Evolutionary conservation across 495 filamentous ascomycete species (phyloP).

Genomic region (Tuber calosporum): DNA sequence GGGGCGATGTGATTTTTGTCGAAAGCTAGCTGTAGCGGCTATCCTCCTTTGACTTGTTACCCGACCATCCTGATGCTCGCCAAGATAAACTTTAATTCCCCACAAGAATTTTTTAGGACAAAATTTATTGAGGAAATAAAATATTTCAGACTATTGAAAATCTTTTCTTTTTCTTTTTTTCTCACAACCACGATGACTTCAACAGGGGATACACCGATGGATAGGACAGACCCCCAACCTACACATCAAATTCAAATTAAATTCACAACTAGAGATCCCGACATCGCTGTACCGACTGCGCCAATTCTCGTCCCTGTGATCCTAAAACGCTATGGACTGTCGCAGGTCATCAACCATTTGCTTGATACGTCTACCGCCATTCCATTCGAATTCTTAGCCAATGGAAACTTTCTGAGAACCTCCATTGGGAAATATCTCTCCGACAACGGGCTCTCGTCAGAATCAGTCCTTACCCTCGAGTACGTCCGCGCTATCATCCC

Average conservation of each 20-base stretch:
- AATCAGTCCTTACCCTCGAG: conserved; percentile 78
- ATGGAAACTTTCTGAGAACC: conserved; percentile 80
- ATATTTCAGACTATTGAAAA: background rate
- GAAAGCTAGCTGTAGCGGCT: background rate
- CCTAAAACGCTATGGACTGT: conserved; percentile 81
- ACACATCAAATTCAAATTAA: conserved; percentile 49
- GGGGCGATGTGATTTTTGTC: background rate
- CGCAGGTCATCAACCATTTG: conserved; percentile 86
- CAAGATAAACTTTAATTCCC: background rate
- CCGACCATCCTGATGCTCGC: conserved; percentile 4
- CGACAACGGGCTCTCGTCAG: conserved; percentile 74
- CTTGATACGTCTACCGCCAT: conserved; percentile 68
- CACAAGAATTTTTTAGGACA: background rate
- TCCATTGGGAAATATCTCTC: conserved; percentile 84
- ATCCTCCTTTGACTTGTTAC: conserved; percentile 6
- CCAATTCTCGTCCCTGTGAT: conserved; percentile 17
- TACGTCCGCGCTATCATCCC: conserved; percentile 88
- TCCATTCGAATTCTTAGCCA: conserved; percentile 92
- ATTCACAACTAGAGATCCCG: conserved; percentile 53
- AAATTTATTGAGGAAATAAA: conserved; percentile 10
- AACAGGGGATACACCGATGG: background rate
- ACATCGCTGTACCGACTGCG: conserved; percentile 50
- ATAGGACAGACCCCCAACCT: background rate
- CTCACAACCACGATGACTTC: background rate
- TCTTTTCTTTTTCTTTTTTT: too few species aligned